A percentile compares a stretch with the other conserved stretches of the same genome.
These are phyloP conservation scores for Penicillium daleae DNA, from an alignment of 495 filamentous ascomycete species.

Conservation along the genomic window DNA sequence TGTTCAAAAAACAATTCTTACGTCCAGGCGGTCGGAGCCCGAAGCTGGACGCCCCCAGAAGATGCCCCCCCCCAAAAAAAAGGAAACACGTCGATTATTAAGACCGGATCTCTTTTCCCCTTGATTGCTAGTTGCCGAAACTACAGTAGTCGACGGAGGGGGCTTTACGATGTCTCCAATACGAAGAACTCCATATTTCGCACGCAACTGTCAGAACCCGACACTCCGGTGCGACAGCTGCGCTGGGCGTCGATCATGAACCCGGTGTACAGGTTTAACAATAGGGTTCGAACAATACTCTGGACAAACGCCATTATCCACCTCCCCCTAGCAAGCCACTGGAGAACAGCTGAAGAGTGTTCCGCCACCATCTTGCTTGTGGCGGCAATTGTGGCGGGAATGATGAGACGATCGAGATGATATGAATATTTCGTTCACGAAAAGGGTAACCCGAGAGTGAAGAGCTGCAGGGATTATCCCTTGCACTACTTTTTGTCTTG, in stretches of 20 bases:
- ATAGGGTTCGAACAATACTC: constrained; percentile 6
- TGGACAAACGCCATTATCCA: constrained; percentile 16
- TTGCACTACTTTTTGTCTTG: not conserved
- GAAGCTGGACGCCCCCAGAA: constrained; percentile 1
- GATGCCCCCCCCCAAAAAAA: not conserved
- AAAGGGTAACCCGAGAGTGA: not conserved
- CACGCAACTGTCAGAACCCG: constrained; percentile 38
- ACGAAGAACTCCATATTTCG: constrained; percentile 11
- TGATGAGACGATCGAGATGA: not conserved
- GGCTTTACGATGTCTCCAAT: not conserved
- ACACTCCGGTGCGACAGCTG: constrained; percentile 40
- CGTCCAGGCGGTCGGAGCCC: not conserved
- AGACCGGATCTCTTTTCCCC: constrained; percentile 17
- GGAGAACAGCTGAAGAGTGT: not conserved
- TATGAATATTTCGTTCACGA: not conserved
- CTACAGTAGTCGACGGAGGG: not conserved
- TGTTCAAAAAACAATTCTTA: not conserved
- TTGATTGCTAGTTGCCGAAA: constrained; percentile 1
- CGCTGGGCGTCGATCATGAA: constrained; percentile 32
- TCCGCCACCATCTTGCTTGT: not conserved
- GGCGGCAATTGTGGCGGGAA: constrained; percentile 10
- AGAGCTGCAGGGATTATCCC: not conserved
- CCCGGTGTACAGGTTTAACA: constrained; percentile 5
- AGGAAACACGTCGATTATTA: constrained; percentile 6
- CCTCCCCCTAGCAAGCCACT: not conserved